Base-by-base conservation (phyloP, 345 rosid species). In the Populus davidiana region DNA sequence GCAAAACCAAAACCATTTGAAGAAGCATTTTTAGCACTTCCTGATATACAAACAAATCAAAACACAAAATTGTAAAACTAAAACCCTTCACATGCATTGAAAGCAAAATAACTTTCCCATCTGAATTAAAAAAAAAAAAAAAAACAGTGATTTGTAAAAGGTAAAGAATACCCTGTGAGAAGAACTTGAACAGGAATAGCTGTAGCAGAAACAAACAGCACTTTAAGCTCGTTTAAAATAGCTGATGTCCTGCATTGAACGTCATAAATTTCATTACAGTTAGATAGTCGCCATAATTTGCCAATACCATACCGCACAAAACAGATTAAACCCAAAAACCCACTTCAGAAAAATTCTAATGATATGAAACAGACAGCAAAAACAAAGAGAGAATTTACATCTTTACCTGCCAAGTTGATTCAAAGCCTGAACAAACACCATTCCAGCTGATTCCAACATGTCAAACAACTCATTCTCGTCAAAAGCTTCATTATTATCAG, bases 341-440 rank as follows among this genome's bases (percentile, higher is more conserved):
- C 67, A 27, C 67, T 63, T 63, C 14, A 27, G 31, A 63, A 25
- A 63, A 63, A 59, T 6, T 59, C 27, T 25, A 18, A 7, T 20
- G 25, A 20, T 21, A 59, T 59, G 8, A 13, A 13, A 41, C 10
- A 8, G 23, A 33, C 10, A 31, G 6, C n/a, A 62, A 23, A 62
- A 66, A 16, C 59, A 36, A 39, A 7, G 35, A n/a, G 54, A 39
- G 68, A 67, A 1, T 36, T 3, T 27, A 39, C 2, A 17, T 2
- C 4, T 18, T 11, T 77, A 87, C 97, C 96, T 87, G 80, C 85
- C 88, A 62, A 90, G 82, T 79, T 86, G 86, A 69, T 86, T 87
- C 86, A 92, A 80, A 38, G 97, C 90, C 86, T 94, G 98, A 76
- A 92, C 90, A 66, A 90, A 84, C 69, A 94, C 94, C 96, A 92